Percentiles rank a stretch among this genome's conserved stretches.
These are phyloP conservation scores for Carex sylvatica DNA, from an alignment of 202 grass and related monocot genomes.

Conservation along the genomic window DNA sequence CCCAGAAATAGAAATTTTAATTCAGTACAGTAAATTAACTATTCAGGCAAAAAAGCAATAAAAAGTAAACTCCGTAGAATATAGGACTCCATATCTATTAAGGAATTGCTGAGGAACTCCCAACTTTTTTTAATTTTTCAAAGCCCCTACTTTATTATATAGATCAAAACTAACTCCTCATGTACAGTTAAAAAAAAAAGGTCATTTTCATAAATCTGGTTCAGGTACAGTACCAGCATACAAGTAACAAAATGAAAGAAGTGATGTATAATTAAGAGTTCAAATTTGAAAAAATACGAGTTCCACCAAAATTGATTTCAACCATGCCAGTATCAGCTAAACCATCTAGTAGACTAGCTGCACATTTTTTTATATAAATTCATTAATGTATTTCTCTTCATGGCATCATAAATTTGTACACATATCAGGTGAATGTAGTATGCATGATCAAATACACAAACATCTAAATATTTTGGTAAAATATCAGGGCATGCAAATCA, in stretches of 20 bases:
- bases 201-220: slow-evolving; percentile 1
- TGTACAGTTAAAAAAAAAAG: neutral
- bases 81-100: slow-evolving; percentile 5
- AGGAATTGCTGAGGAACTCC: neutral
- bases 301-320: slow-evolving; percentile 96
- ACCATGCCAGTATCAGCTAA: slow-evolving; percentile 74
- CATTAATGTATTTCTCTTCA: neutral
- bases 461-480: neutral
- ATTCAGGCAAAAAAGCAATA: neutral
- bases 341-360: slow-evolving; percentile 70
- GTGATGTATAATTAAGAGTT: slow-evolving; percentile 12
- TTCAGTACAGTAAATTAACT: neutral
- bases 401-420: slow-evolving; percentile 1
- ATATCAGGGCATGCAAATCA: neutral
- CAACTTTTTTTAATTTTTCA: neutral
- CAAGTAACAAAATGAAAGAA: neutral
- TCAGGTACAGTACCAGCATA: neutral
- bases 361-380: slow-evolving; percentile 33
- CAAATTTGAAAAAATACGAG: slow-evolving; percentile 56
- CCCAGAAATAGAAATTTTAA: slow-evolving; percentile 18
- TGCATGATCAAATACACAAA: neutral
- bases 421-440: neutral
- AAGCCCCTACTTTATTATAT: neutral
- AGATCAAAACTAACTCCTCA: neutral
- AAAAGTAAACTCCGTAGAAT: neutral